Conservation (phyloP, 441 rosid species). For the Erysimum pusillum region DNA sequence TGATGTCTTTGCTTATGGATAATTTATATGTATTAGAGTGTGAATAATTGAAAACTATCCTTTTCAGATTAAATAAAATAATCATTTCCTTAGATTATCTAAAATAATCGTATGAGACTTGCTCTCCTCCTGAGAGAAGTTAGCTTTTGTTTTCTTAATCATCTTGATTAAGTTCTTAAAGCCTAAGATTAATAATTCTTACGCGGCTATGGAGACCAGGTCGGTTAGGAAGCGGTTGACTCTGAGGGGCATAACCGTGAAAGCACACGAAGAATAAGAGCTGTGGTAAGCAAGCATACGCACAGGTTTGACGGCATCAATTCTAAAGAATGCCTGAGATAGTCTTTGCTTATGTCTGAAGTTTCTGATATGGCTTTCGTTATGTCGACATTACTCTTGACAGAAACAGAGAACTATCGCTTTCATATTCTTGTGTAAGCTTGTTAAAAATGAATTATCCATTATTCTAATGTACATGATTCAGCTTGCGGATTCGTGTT, state of each 20-base stretch:
- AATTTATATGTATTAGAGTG: background rate
- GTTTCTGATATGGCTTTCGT: slow-evolving; percentile 13
- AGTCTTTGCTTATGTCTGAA: background rate
- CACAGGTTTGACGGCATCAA: background rate
- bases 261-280: background rate
- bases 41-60: slow-evolving; percentile 7
- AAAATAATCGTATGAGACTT: background rate
- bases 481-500: background rate
- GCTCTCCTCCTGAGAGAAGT: background rate
- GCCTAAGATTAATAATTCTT: background rate
- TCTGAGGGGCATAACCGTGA: slow-evolving; percentile 3
- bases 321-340: background rate
- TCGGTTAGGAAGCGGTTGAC: slow-evolving; percentile 15
- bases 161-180: background rate
- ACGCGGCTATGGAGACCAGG: slow-evolving; percentile 15
- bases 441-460: slow-evolving; percentile 4
- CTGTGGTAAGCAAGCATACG: slow-evolving; percentile 11
- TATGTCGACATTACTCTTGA: slow-evolving; percentile 14
- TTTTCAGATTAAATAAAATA: slow-evolving; percentile 15
- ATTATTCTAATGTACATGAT: background rate
- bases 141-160: background rate
- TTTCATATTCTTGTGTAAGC: slow-evolving; percentile 18
- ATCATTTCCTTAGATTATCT: background rate
- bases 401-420: slow-evolving; percentile 6
- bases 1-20: slow-evolving; percentile 12